Evolutionary conservation across 2,329 filamentous ascomycete species (phyloP).

Genomic region (Talaromyces marneffei): DNA sequence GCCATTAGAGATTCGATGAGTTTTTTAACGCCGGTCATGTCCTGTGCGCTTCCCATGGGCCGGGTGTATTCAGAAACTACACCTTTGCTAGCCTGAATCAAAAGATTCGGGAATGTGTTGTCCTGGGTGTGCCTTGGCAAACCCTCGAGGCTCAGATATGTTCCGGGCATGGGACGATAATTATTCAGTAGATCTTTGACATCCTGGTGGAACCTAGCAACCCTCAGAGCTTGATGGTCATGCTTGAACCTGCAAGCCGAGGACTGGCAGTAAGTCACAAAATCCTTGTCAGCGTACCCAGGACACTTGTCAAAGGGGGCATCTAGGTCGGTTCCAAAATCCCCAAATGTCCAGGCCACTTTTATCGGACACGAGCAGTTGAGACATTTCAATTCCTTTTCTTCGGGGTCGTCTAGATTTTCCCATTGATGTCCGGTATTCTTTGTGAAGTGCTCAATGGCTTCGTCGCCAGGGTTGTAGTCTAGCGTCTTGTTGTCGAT

Average conservation of each 20-base stretch:
- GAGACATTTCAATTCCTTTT: slow-evolving; percentile 52
- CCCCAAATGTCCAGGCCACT: slow-evolving; percentile 55
- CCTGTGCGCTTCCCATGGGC: not conserved
- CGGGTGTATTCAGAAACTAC: not conserved
- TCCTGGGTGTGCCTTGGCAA: slow-evolving; percentile 30
- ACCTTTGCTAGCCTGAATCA: not conserved
- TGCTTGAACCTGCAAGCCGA: slow-evolving; percentile 46
- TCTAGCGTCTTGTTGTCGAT: slow-evolving; percentile 56
- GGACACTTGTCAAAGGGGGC: slow-evolving; percentile 21
- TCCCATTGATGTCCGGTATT: slow-evolving; percentile 54
- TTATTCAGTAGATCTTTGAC: slow-evolving; percentile 43
- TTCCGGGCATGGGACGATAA: slow-evolving; percentile 60
- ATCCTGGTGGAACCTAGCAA: slow-evolving; percentile 58
- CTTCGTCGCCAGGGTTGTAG: slow-evolving; percentile 46
- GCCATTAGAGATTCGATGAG: slow-evolving; percentile 44
- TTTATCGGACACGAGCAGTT: slow-evolving; percentile 41
- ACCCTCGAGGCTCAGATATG: slow-evolving; percentile 55
- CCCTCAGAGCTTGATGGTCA: slow-evolving; percentile 55
- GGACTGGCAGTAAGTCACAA: slow-evolving; percentile 45
- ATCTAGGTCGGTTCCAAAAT: slow-evolving; percentile 20
- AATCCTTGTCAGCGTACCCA: slow-evolving; percentile 40
- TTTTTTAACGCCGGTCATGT: not conserved
- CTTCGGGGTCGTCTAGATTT: slow-evolving; percentile 48
- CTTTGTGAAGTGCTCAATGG: slow-evolving; percentile 44
- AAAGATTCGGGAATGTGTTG: not conserved